A percentile compares a stretch with the other conserved stretches of the same genome.
Conservation (phyloP, 345 rosid genomes). For the Syzygium oleosum region DNA sequence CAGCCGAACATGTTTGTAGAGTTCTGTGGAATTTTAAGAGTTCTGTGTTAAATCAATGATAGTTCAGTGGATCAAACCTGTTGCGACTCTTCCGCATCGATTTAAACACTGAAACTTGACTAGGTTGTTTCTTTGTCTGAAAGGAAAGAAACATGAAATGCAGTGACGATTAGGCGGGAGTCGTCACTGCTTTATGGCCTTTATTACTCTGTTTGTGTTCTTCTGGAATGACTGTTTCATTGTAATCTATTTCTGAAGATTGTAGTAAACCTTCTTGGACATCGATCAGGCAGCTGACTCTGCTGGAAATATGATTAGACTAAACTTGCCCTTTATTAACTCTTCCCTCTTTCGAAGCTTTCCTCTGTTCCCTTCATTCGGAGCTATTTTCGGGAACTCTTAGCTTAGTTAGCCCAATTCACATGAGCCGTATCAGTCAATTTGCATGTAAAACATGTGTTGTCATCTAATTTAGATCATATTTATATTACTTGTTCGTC, state of each 20-base stretch:
- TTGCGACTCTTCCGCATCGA: neutral
- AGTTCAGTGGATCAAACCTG: neutral
- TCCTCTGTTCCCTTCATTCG: no score
- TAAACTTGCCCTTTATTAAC: no score
- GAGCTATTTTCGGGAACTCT: no score
- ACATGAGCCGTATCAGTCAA: no score
- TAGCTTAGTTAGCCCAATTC: no score
- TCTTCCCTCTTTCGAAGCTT: no score
- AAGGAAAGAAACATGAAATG: neutral
- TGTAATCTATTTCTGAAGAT: neutral
- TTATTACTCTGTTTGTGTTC: neutral
- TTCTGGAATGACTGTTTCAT: neutral
- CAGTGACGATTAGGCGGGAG: neutral
- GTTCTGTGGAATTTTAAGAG: neutral
- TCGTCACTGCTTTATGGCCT: neutral
- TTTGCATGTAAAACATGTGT: no score
- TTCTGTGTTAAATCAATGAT: neutral
- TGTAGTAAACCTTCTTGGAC: neutral
- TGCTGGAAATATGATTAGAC: neutral
- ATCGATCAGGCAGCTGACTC: neutral
- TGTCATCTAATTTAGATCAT: no score
- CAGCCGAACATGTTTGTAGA: neutral
- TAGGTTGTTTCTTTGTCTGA: neutral
- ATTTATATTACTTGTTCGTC: no score
- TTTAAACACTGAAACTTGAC: neutral